Conservation (phyloP, 2,329 filamentous ascomycete genomes). For the Colletotrichum musicola region DNA sequence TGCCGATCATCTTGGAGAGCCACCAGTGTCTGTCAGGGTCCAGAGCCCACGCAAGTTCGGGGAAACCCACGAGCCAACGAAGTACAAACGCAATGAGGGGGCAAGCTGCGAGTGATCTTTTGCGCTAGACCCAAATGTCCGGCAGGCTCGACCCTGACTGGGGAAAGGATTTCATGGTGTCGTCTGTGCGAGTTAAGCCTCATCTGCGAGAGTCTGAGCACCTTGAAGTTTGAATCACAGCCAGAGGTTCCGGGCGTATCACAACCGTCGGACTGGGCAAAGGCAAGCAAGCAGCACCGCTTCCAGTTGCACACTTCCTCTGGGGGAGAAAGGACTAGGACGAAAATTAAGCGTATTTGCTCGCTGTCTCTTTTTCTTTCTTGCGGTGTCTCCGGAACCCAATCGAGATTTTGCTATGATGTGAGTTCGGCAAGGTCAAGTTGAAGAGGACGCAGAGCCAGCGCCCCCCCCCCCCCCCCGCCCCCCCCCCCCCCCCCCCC, state of each 20-base stretch:
- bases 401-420: not conserved
- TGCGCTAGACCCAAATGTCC: too few species aligned
- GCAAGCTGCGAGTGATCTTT: not conserved
- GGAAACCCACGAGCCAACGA: slow-evolving; percentile 4
- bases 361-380: not conserved
- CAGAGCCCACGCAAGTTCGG: not conserved
- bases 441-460: too few species aligned
- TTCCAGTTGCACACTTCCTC: not conserved
- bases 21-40: not conserved
- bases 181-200: slow-evolving; percentile 28
- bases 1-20: not conserved
- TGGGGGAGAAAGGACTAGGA: not conserved
- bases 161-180: not conserved
- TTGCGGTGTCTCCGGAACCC: too few species aligned
- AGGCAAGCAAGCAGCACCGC: not conserved
- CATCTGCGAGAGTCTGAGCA: slow-evolving; percentile 17
- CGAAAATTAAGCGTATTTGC: not conserved
- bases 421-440: too few species aligned
- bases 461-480: too few species aligned
- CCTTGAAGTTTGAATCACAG: slow-evolving; percentile 14
- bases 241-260: slow-evolving; percentile 4
- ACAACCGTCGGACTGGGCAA: not conserved
- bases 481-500: too few species aligned
- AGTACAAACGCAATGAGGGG: not conserved
- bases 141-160: slow-evolving; percentile 3